Evolutionary conservation across 495 filamentous ascomycete genomes (phyloP).

Genomic region (Polyplosphaeria fusca): DNA sequence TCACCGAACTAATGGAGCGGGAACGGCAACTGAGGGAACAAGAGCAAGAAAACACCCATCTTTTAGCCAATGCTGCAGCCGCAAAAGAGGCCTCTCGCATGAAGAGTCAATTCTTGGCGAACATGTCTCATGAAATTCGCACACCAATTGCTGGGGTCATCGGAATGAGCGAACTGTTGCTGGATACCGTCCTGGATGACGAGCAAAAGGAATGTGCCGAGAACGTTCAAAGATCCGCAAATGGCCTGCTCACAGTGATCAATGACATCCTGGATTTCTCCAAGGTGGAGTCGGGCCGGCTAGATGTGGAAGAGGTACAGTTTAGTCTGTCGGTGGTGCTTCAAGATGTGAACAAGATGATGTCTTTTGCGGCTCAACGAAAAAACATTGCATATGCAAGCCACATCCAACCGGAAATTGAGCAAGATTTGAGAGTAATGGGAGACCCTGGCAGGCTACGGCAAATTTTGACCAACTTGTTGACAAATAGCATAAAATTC

Average conservation of each 20-base stretch:
- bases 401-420: conserved; percentile 31
- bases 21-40: conserved; percentile 56
- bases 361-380: conserved; percentile 46
- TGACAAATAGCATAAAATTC: conserved; percentile 90
- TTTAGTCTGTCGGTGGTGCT: conserved; percentile 75
- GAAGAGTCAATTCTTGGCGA: conserved; percentile 67
- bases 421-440: conserved; percentile 46
- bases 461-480: conserved; percentile 79
- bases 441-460: conserved; percentile 77
- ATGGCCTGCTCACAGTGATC: conserved; percentile 79
- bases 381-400: conserved; percentile 40
- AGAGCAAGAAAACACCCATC: conserved; percentile 58
- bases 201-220: conserved; percentile 73
- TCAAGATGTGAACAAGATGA: conserved; percentile 64
- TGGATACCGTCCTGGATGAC: conserved; percentile 61
- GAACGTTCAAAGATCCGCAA: conserved; percentile 77
- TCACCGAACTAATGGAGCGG: conserved; percentile 58
- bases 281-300: conserved; percentile 73
- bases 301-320: conserved; percentile 73
- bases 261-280: conserved; percentile 89
- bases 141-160: conserved; percentile 62
- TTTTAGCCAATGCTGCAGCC: conserved; percentile 62
- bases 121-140: conserved; percentile 88
- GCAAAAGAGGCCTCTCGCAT: conserved; percentile 68
- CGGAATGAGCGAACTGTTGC: conserved; percentile 40